A percentile compares a stretch with the other conserved stretches of the same genome.
These are phyloP conservation scores for Scalesia atractyloides DNA, from an alignment of 129 eudicot species.

Conservation along the genomic window DNA sequence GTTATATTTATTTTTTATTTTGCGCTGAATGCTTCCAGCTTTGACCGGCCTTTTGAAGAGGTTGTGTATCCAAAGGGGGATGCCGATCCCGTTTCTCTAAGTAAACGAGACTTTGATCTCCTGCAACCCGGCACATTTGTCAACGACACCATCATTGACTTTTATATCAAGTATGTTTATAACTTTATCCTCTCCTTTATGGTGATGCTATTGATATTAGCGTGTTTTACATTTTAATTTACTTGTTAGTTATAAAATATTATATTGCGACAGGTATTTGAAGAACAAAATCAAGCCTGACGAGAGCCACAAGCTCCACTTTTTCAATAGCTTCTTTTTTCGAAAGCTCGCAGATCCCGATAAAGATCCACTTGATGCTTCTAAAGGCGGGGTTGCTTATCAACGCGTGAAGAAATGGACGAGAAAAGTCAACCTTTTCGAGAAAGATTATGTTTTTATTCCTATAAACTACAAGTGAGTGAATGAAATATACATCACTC, in stretches of 20 bases:
- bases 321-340: constrained; percentile 90
- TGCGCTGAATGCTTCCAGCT: constrained; percentile 45
- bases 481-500: background rate
- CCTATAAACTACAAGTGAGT: constrained; percentile 93
- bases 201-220: background rate
- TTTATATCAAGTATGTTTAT: constrained; percentile 77
- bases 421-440: constrained; percentile 82
- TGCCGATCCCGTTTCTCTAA: constrained; percentile 82
- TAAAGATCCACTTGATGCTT: constrained; percentile 73
- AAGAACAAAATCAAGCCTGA: constrained; percentile 56
- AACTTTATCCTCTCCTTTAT: constrained; percentile 26
- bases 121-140: constrained; percentile 83
- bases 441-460: constrained; percentile 84
- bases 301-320: constrained; percentile 67
- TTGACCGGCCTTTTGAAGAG: constrained; percentile 67
- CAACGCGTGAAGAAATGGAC: constrained; percentile 99
- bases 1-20: background rate
- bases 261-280: constrained; percentile 55
- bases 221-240: background rate
- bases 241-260: constrained; percentile 2
- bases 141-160: constrained; percentile 95
- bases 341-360: constrained; percentile 94
- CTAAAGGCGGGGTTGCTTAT: constrained; percentile 75
- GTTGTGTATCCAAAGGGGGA: constrained; percentile 94
- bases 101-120: constrained; percentile 91